A percentile compares a stretch with the other conserved stretches of the same genome.
These are phyloP conservation scores for Lecanicillium sp. DNA, from an alignment of 2,329 filamentous ascomycete genomes.

Conservation along the genomic window DNA sequence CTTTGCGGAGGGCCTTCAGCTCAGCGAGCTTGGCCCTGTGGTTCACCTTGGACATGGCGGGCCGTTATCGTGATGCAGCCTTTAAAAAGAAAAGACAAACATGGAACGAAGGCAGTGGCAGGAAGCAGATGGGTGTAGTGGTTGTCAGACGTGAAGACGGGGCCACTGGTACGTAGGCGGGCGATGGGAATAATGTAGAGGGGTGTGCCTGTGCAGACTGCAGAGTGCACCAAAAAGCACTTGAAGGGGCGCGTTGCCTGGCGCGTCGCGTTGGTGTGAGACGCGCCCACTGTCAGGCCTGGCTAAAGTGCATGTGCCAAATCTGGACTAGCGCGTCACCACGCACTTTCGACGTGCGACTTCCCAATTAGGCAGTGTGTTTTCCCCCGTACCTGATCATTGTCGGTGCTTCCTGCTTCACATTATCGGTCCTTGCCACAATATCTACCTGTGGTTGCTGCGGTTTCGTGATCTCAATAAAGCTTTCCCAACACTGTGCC, in stretches of 20 bases:
- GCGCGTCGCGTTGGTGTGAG: conserved; percentile 12
- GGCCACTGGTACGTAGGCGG: background rate
- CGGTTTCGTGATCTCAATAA: background rate
- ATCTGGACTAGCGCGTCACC: conserved; percentile 1
- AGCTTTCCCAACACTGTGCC: background rate
- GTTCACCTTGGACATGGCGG: conserved; percentile 31
- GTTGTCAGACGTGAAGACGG: background rate
- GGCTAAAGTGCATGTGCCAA: background rate
- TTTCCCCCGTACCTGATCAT: background rate
- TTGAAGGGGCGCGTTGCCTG: conserved; percentile 3
- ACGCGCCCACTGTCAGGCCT: background rate
- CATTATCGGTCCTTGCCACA: background rate
- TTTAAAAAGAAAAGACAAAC: background rate
- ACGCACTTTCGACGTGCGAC: background rate
- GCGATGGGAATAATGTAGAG: conserved; percentile 2
- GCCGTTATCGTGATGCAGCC: conserved; percentile 1
- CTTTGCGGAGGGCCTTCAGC: conserved; percentile 74
- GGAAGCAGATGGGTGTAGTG: background rate
- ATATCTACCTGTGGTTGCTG: background rate
- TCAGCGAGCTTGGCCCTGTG: conserved; percentile 60
- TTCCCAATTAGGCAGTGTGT: background rate
- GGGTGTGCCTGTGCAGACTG: background rate
- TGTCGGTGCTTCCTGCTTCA: conserved; percentile 7
- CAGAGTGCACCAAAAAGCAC: background rate
- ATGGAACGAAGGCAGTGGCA: background rate